Conservation (phyloP, 345 rosid genomes). For the Anastatica hierochuntica region DNA sequence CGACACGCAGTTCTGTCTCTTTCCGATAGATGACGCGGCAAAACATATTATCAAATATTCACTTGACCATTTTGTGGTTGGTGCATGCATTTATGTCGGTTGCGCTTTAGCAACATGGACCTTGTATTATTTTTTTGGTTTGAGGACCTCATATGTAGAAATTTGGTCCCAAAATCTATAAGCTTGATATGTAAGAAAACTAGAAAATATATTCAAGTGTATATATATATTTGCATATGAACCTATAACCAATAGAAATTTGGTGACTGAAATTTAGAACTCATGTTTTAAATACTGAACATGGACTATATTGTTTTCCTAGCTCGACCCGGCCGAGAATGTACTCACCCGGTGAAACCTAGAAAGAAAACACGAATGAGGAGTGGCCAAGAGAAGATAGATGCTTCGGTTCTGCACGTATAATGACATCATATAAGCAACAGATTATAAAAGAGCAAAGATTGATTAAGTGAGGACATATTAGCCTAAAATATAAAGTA, state of each 20-base stretch:
- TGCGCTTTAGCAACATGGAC: background rate
- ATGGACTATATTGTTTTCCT: too few species aligned
- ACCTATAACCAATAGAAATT: too few species aligned
- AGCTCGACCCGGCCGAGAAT: too few species aligned
- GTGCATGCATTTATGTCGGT: background rate
- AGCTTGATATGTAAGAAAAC: too few species aligned
- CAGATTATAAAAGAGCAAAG: too few species aligned
- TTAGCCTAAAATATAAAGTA: background rate
- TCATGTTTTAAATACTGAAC: too few species aligned
- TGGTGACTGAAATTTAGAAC: too few species aligned
- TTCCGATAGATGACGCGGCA: background rate
- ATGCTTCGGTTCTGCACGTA: conserved; percentile 39
- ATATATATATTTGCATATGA: background rate
- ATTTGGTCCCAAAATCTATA: too few species aligned
- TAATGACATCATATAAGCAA: background rate
- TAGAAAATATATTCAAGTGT: too few species aligned
- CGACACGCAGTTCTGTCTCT: too few species aligned
- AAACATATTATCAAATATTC: conserved; percentile 1
- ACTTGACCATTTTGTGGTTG: background rate
- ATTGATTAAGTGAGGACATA: background rate
- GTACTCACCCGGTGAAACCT: conserved; percentile 65
- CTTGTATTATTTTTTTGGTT: background rate
- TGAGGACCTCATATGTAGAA: conserved; percentile 12
- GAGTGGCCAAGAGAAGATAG: conserved; percentile 38
- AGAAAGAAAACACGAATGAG: conserved; percentile 52